Evolutionary conservation across 306 rosid species (phyloP).

Genomic region (Rubus parviflorus): DNA sequence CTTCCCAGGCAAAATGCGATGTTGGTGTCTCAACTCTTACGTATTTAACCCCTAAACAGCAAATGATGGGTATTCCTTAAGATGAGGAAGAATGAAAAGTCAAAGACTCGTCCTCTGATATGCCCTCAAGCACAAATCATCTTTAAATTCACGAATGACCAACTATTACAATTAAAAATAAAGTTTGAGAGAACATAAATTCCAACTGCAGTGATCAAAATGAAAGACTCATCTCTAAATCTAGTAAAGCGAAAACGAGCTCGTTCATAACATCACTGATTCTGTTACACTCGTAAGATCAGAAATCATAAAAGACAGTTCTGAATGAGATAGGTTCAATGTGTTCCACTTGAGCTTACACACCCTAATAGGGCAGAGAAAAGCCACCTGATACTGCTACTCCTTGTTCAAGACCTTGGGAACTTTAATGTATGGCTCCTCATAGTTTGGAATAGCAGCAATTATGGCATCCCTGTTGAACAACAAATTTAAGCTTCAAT

Average conservation of each 20-base stretch:
- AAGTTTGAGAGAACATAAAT: background rate
- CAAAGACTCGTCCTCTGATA: too few relatives aligned
- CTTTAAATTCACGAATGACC: background rate
- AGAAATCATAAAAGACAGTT: background rate
- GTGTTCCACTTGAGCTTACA: too few relatives aligned
- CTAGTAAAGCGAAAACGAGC: background rate
- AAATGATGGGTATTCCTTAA: too few relatives aligned
- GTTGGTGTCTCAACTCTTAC: too few relatives aligned
- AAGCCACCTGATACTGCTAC: constrained; percentile 12
- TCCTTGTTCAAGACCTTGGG: constrained; percentile 79
- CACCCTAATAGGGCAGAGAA: background rate
- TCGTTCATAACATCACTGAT: background rate
- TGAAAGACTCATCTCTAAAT: background rate
- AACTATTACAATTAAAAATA: background rate
- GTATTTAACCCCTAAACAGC: too few relatives aligned
- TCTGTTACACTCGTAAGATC: background rate
- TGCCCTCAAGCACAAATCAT: background rate
- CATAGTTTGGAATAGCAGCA: constrained; percentile 71
- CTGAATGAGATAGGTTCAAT: too few relatives aligned
- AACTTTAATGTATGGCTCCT: constrained; percentile 75
- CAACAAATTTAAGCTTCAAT: background rate
- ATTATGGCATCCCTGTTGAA: constrained; percentile 57
- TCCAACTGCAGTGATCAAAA: background rate
- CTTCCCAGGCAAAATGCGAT: too few relatives aligned
- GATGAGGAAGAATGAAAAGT: too few relatives aligned